phyloP scores from a whole-genome alignment of 305 asterid species.

The Euphrasia arctica region DNA sequence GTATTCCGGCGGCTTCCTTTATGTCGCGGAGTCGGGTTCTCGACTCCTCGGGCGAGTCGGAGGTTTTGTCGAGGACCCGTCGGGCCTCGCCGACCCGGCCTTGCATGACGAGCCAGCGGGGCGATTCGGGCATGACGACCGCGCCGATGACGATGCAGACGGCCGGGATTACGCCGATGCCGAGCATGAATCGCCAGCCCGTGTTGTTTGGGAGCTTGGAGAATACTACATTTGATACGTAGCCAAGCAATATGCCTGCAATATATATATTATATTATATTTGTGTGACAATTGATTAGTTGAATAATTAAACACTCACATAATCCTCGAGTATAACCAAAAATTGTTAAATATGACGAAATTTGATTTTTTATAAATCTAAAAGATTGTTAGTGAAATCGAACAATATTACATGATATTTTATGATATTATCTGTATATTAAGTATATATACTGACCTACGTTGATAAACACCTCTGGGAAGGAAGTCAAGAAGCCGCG shows the following conservation, averaged over 20 bases:
- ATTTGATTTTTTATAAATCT: too few species aligned
- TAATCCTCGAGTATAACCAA: too few species aligned
- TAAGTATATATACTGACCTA: neutral
- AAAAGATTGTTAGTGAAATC: too few species aligned
- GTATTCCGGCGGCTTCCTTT: constrained; percentile 58
- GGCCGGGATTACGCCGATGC: constrained; percentile 52
- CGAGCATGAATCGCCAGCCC: constrained; percentile 66
- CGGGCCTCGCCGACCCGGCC: constrained; percentile 58
- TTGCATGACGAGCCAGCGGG: constrained; percentile 70
- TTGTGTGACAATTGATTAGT: too few species aligned
- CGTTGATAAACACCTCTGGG: constrained; percentile 11
- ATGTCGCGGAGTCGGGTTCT: constrained; percentile 40
- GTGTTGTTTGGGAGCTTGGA: constrained; percentile 39
- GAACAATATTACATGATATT: too few species aligned
- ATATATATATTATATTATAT: too few species aligned
- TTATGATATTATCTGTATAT: too few species aligned
- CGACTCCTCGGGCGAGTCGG: constrained; percentile 49
- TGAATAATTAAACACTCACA: too few species aligned
- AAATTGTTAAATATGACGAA: too few species aligned
- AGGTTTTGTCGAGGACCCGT: constrained; percentile 46
- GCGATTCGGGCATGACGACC: constrained; percentile 65
- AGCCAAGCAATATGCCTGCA: constrained; percentile 32
- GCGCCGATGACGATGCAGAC: constrained; percentile 34
- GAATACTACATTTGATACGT: constrained; percentile 44
- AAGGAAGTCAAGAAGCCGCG: constrained; percentile 10